phyloP scores from a whole-genome alignment of 2,329 filamentous ascomycete genomes.

The Pezicula neosporulosa region DNA sequence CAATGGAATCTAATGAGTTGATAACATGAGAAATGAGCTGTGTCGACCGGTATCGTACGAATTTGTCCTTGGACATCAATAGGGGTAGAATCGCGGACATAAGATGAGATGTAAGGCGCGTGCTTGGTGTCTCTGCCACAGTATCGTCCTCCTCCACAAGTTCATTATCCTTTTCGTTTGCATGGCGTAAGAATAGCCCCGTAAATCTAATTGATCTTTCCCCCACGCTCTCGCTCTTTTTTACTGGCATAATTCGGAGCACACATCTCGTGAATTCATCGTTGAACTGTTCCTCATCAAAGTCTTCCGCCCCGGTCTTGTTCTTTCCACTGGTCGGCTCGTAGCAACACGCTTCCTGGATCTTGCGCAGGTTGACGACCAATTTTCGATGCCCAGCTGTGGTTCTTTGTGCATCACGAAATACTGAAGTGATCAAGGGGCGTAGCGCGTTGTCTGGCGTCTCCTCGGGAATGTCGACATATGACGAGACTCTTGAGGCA shows the following conservation, averaged over 20 bases:
- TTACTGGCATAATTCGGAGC: constrained; percentile 77
- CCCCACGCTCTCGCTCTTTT: constrained; percentile 86
- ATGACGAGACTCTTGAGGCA: constrained; percentile 32
- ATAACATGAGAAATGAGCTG: constrained; percentile 89
- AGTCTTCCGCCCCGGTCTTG: constrained; percentile 55
- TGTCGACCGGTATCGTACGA: constrained; percentile 82
- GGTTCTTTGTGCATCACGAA: constrained; percentile 81
- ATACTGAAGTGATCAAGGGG: constrained; percentile 68
- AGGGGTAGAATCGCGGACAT: constrained; percentile 72
- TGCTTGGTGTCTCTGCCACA: constrained; percentile 80
- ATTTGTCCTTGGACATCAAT: constrained; percentile 87
- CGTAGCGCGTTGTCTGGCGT: constrained; percentile 68
- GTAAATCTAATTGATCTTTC: constrained; percentile 84
- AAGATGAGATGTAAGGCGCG: constrained; percentile 71
- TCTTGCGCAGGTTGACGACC: constrained; percentile 80
- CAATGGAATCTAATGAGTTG: constrained; percentile 87
- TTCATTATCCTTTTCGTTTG: constrained; percentile 68
- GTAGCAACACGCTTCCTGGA: constrained; percentile 81
- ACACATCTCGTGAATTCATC: constrained; percentile 80
- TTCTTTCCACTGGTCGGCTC: constrained; percentile 52
- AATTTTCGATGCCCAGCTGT: constrained; percentile 89
- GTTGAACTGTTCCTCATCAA: constrained; percentile 85
- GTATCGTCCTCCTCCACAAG: constrained; percentile 66
- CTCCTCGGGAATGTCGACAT: constrained; percentile 64
- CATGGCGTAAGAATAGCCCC: constrained; percentile 78